Base-by-base conservation (phyloP, 208 protist genomes). In the Trypanosoma boissoni region DNA sequence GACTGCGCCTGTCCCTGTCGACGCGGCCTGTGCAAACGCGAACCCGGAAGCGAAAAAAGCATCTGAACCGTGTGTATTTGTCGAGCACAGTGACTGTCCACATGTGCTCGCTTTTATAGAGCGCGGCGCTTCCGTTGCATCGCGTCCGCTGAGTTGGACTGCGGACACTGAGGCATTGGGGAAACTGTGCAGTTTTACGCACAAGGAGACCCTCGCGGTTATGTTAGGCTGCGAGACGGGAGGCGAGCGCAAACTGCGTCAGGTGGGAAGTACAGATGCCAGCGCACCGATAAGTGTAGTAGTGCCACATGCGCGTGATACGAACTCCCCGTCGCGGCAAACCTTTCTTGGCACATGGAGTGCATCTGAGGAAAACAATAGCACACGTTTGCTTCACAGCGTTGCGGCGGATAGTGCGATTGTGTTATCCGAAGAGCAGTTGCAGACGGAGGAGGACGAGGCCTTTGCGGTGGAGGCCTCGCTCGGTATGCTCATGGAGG, bases 81-180 rank as follows among this genome's bases (percentile, higher is more conserved):
- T 14, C 9, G 44, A 50, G 44, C 23, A 31, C 23, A 14, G 7
- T 6, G 23, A 29, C 44, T 50, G 44, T 14, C 21, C 21, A 29
- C 44, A 50, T 29, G 44, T 50, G 44, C 44, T 50, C 10, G 23
- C 21, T 6, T 50, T 31, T 14, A 50, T 50, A 14, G 44, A 50
- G 44, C 10, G 8, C 6, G 10, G 26, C 10, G 44, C 14, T 24
- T 7, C 6, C 6, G 8, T 50, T 14, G 6, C 9, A n/a, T 6
- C 9, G 10, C 44, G 44, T 24, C 23, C 21, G 9, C 44, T 50
- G 9, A 50, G 14, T 6, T 50, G 44, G 44, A 14, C 14, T 24
- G 6, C 14, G 6, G 44, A 50, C 23, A 29, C 6, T 50, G 21
- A 24, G 8, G 44, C 26, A 6, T 7, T 14, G 26, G 44, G 26